phyloP scores from a whole-genome alignment of 2,329 filamentous ascomycete genomes.

The Periconia digitata region DNA sequence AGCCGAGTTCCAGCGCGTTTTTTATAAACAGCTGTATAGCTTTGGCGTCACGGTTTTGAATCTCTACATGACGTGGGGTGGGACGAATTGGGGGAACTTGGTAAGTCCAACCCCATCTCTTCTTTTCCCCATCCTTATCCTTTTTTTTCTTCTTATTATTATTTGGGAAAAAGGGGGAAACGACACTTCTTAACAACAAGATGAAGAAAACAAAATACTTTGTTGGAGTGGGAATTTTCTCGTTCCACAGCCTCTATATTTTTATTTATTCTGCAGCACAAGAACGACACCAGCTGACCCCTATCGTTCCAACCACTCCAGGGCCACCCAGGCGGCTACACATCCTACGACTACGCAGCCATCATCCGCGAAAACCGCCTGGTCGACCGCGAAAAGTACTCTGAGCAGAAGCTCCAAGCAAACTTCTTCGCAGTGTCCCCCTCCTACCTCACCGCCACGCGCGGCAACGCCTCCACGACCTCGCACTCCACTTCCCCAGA shows the following conservation, averaged over 20 bases:
- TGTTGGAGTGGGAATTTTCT: too few species aligned
- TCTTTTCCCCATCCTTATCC: too few species aligned
- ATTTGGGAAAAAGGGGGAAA: too few species aligned
- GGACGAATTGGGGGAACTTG: constrained; percentile 76
- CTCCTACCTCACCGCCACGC: constrained; percentile 60
- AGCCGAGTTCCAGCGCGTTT: constrained; percentile 74
- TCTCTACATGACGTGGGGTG: constrained; percentile 77
- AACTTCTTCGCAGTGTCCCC: constrained; percentile 75
- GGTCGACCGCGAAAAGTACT: constrained; percentile 73
- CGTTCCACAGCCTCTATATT: too few species aligned
- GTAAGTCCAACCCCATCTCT: too few species aligned
- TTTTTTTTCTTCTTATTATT: too few species aligned
- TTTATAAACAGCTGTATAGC: constrained; percentile 75
- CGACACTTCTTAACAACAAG: too few species aligned
- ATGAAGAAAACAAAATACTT: too few species aligned
- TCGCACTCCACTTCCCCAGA: constrained; percentile 45
- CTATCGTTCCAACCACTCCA: too few species aligned
- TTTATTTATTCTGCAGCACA: too few species aligned
- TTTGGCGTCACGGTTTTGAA: constrained; percentile 69
- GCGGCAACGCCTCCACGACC: constrained; percentile 32
- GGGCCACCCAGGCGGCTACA: constrained; percentile 62
- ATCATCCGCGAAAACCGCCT: constrained; percentile 70
- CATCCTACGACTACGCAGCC: constrained; percentile 63
- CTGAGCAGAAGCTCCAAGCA: constrained; percentile 73
- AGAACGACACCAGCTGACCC: too few species aligned